These are phyloP conservation scores for Gynochthodes officinalis DNA, from an alignment of 257 asterid species.

Conservation along the genomic window DNA sequence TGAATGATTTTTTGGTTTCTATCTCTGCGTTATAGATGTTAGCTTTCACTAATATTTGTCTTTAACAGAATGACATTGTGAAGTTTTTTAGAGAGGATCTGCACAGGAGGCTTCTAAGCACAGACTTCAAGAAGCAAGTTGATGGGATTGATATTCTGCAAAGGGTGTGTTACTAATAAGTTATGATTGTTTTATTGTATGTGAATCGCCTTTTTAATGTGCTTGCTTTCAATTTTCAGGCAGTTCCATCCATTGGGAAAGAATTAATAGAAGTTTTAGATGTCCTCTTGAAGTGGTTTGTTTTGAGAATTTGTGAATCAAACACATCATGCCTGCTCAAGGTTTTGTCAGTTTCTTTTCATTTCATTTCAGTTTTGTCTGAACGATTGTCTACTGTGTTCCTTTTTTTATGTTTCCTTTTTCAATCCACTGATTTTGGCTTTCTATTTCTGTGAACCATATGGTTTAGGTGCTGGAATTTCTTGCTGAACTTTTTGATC, in stretches of 20 bases:
- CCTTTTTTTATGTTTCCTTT: not conserved
- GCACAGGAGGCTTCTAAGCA: conserved; percentile 78
- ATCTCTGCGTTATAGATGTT: conserved; percentile 7
- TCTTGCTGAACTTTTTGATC: conserved; percentile 89
- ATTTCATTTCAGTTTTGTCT: not conserved
- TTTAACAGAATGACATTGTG: conserved; percentile 73
- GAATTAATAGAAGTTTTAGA: conserved; percentile 88
- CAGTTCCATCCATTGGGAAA: conserved; percentile 67
- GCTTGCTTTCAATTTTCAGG: conserved; percentile 47
- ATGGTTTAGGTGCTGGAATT: conserved; percentile 84
- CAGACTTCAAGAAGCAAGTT: conserved; percentile 96
- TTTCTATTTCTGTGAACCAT: conserved; percentile 15
- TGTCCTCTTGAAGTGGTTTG: conserved; percentile 89
- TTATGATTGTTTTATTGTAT: conserved; percentile 12
- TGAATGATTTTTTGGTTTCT: not conserved
- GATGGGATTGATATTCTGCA: conserved; percentile 99
- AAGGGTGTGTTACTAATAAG: conserved; percentile 50
- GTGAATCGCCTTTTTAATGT: conserved; percentile 22
- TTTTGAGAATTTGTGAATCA: conserved; percentile 82
- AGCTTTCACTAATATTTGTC: not conserved
- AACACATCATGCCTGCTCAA: conserved; percentile 92
- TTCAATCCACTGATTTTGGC: conserved; percentile 14
- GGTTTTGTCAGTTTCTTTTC: conserved; percentile 32
- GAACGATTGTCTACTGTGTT: not conserved
- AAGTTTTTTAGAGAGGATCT: conserved; percentile 94